Conservation (phyloP, 805 yeast species). For the Saccharomycopsis amapae region DNA sequence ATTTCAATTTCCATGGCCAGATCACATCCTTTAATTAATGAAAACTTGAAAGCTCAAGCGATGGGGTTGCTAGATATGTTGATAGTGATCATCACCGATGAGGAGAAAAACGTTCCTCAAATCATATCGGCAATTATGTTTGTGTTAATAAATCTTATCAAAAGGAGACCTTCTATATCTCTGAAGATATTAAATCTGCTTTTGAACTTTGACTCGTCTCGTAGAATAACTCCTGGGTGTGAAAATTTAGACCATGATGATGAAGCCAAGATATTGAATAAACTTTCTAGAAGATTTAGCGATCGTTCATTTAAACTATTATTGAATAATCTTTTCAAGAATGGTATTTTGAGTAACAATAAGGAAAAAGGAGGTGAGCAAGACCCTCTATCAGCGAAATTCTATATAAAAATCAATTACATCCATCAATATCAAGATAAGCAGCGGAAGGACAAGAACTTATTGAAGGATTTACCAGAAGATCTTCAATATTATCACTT, state of each 20-base stretch:
- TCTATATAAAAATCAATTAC: slow-evolving; percentile 4
- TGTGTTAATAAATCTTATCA: slow-evolving; percentile 54
- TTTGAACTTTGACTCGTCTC: slow-evolving; percentile 32
- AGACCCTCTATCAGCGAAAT: slow-evolving; percentile 4
- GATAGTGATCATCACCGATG: slow-evolving; percentile 47
- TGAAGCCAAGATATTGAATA: slow-evolving; percentile 24
- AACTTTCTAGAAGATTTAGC: slow-evolving; percentile 52
- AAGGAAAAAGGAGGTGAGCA: slow-evolving; percentile 3
- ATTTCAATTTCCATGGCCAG: slow-evolving; percentile 46
- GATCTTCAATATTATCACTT: slow-evolving; percentile 12
- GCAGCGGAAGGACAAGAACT: slow-evolving; percentile 17
- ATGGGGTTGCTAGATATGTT: slow-evolving; percentile 60
- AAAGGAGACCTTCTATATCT: slow-evolving; percentile 53
- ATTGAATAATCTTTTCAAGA: slow-evolving; percentile 23
- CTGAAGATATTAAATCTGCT: slow-evolving; percentile 43
- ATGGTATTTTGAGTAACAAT: slow-evolving; percentile 3
- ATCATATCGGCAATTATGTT: slow-evolving; percentile 62
- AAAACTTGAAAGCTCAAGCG: slow-evolving; percentile 61
- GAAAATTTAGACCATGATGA: slow-evolving; percentile 33
- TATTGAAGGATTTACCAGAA: slow-evolving; percentile 12
- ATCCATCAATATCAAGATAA: slow-evolving; percentile 17
- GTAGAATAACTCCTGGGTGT: slow-evolving; percentile 25
- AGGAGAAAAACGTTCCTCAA: slow-evolving; percentile 47
- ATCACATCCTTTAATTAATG: slow-evolving; percentile 59
- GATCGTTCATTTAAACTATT: slow-evolving; percentile 50